Evolutionary conservation across 176 grass and related monocot species (phyloP).

Genomic region (Triticum urartu): DNA sequence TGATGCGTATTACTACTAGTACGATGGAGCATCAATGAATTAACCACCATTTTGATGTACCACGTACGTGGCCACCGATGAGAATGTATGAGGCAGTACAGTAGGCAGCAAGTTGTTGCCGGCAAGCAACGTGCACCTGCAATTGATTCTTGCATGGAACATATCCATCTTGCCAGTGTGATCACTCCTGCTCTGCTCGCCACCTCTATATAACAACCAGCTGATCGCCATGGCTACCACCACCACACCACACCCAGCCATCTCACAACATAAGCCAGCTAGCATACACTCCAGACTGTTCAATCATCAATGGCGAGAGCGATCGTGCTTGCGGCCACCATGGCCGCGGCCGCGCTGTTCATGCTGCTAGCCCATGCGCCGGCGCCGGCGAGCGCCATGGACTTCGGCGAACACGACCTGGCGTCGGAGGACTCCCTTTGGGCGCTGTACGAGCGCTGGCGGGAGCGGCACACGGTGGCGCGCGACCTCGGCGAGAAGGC

Average conservation of each 20-base stretch:
- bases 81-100: background rate
- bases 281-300: background rate
- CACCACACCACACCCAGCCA: background rate
- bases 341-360: background rate
- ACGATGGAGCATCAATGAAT: background rate
- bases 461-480: conserved; percentile 51
- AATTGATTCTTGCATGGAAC: conserved; percentile 22
- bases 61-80: too few species aligned
- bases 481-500: conserved; percentile 53
- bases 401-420: conserved; percentile 55
- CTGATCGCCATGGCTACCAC: background rate
- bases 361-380: background rate
- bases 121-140: conserved; percentile 43
- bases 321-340: background rate
- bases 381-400: conserved; percentile 34
- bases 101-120: conserved; percentile 30
- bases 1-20: background rate
- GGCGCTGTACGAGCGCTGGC: conserved; percentile 69
- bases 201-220: conserved; percentile 22
- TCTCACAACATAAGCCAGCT: background rate
- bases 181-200: background rate
- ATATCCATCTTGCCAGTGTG: background rate
- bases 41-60: background rate
- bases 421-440: conserved; percentile 67
- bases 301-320: background rate